These are phyloP conservation scores for Penicillium sp. DNA, from an alignment of 2,329 filamentous ascomycete species.

Conservation along the genomic window DNA sequence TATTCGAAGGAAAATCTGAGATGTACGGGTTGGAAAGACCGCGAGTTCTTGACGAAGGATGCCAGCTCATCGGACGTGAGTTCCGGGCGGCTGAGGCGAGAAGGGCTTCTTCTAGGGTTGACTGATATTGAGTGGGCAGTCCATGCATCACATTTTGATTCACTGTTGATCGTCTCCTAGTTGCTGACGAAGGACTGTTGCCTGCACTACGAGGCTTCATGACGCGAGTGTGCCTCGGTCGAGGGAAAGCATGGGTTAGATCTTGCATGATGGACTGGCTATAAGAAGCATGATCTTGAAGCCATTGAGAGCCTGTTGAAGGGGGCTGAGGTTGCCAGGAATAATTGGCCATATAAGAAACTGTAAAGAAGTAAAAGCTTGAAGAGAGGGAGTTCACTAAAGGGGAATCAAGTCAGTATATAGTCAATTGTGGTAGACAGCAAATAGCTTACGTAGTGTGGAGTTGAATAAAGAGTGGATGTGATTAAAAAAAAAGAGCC, in stretches of 20 bases:
- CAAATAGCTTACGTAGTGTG: conserved; percentile 9
- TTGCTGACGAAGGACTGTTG: conserved; percentile 61
- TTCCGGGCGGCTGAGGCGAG: conserved; percentile 42
- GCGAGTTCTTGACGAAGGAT: conserved; percentile 58
- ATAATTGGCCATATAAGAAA: conserved; percentile 33
- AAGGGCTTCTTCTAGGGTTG: conserved; percentile 47
- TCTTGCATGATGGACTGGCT: conserved; percentile 34
- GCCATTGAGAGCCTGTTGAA: conserved; percentile 31
- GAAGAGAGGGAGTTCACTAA: conserved; percentile 5
- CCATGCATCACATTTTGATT: conserved; percentile 47
- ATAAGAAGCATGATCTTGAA: conserved; percentile 22
- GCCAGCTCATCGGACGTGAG: conserved; percentile 71
- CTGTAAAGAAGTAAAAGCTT: background rate
- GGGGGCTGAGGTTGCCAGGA: conserved; percentile 30
- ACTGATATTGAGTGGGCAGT: conserved; percentile 41
- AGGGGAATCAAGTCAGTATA: conserved; percentile 14
- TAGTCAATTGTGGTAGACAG: conserved; percentile 5
- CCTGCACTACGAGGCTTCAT: conserved; percentile 66
- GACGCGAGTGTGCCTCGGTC: conserved; percentile 56
- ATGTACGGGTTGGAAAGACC: conserved; percentile 27
- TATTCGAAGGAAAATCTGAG: conserved; percentile 21
- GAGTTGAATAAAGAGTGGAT: conserved; percentile 3
- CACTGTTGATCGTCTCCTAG: conserved; percentile 56
- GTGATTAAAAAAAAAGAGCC: conserved; percentile 1
- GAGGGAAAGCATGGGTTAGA: conserved; percentile 49